A percentile compares a stretch with the other conserved stretches of the same genome.
Evolutionary conservation across 208 protist species (phyloP).

Genomic region (Angomonas ambiguus): DNA sequence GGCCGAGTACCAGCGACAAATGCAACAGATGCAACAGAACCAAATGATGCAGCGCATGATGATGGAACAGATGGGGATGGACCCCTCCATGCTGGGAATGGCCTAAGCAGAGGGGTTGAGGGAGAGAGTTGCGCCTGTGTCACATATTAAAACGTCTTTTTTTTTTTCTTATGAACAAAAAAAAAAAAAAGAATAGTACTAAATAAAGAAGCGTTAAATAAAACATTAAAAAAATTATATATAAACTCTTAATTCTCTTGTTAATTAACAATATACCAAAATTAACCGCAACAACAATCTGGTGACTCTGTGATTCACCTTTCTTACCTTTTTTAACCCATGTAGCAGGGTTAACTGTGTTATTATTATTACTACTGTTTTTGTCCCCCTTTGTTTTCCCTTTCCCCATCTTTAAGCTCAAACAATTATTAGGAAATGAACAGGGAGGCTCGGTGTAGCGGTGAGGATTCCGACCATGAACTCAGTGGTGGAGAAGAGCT

Average conservation of each 20-base stretch:
- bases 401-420: not conserved
- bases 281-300: too few species aligned
- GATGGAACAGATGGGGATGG: conserved; percentile 88
- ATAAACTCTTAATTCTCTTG: not conserved
- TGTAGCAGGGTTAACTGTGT: too few species aligned
- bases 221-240: not conserved
- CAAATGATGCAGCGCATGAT: conserved; percentile 88
- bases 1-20: conserved; percentile 68
- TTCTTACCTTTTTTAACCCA: not conserved
- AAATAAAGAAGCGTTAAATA: not conserved
- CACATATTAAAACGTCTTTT: not conserved
- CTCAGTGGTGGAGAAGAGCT: conserved; percentile 12
- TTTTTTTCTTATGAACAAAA: not conserved
- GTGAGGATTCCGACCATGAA: not conserved
- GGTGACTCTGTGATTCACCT: not conserved
- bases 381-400: conserved; percentile 4
- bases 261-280: not conserved
- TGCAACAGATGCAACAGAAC: conserved; percentile 78
- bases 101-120: not conserved
- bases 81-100: conserved; percentile 40
- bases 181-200: conserved; percentile 15
- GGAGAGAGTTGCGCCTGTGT: not conserved
- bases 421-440: not conserved
- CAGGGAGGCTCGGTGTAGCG: not conserved
- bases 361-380: conserved; percentile 5